These are phyloP conservation scores for Pythium monospermum DNA, from an alignment of 352 stramenopile genomes.

Conservation along the genomic window DNA sequence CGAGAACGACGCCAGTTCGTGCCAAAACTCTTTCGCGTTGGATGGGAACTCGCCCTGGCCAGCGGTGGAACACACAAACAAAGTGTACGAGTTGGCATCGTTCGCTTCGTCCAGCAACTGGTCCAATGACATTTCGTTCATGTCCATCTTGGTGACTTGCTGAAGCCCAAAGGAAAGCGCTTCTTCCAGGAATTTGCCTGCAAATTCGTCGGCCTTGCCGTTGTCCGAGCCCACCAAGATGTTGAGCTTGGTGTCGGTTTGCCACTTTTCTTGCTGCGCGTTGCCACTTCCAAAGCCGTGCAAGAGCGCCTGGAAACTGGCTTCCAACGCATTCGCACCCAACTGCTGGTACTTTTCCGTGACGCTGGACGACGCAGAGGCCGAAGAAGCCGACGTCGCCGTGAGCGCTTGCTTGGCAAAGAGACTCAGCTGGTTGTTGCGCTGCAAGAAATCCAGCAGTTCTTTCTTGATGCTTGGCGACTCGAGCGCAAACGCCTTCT, in stretches of 20 bases:
- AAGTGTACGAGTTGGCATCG: conserved; percentile 61
- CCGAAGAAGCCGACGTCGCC: conserved; percentile 27
- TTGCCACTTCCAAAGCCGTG: conserved; percentile 49
- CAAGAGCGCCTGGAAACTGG: conserved; percentile 76
- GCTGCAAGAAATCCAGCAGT: conserved; percentile 82
- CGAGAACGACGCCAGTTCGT: conserved; percentile 49
- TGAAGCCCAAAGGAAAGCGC: conserved; percentile 60
- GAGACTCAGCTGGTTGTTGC: conserved; percentile 88
- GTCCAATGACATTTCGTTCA: conserved; percentile 78
- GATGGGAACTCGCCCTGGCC: conserved; percentile 76
- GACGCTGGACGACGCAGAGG: too few relatives aligned
- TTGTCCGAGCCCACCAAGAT: conserved; percentile 78
- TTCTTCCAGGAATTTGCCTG: conserved; percentile 65
- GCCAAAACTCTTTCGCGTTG: conserved; percentile 80
- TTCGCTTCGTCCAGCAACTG: conserved; percentile 62
- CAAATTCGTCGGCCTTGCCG: conserved; percentile 65
- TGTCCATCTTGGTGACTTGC: conserved; percentile 80
- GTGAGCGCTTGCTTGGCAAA: conserved; percentile 76
- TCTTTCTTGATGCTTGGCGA: conserved; percentile 90
- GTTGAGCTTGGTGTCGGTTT: conserved; percentile 69
- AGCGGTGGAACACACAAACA: conserved; percentile 77
- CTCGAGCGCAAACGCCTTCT: conserved; percentile 89
- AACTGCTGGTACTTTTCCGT: conserved; percentile 73
- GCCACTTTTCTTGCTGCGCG: conserved; percentile 50
- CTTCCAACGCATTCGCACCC: conserved; percentile 76